phyloP scores from a whole-genome alignment of 83 land plant species.

The Diphasiastrum complanatum region DNA sequence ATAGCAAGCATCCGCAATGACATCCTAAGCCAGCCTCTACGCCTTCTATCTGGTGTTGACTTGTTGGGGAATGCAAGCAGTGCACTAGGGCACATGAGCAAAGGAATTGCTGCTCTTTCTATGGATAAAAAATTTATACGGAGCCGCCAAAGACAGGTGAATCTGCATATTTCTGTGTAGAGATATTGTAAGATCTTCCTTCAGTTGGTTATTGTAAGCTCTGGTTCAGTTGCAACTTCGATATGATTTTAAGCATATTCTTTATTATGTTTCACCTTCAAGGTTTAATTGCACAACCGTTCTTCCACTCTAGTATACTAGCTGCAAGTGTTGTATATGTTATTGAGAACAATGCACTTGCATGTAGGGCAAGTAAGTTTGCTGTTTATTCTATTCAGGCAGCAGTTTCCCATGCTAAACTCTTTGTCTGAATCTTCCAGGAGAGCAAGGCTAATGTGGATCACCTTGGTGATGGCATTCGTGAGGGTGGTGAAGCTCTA shows the following conservation, averaged over 20 bases:
- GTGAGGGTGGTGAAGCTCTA: slow-evolving; percentile 97
- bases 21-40: slow-evolving; percentile 89
- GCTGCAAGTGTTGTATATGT: no score
- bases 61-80: slow-evolving; percentile 98
- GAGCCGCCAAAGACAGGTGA: slow-evolving; percentile 83
- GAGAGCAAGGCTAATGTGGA: slow-evolving; percentile 80
- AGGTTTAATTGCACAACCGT: no score
- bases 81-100: slow-evolving; percentile 98
- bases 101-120: slow-evolving; percentile 98
- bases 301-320: no score
- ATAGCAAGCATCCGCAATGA: slow-evolving; percentile 78
- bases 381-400: no score
- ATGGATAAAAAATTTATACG: slow-evolving; percentile 99
- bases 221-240: no score
- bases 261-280: no score
- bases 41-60: slow-evolving; percentile 87
- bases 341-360: no score
- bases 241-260: no score
- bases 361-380: no score
- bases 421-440: slow-evolving; percentile 24
- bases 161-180: neutral
- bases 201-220: no score
- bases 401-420: no score
- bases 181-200: neutral
- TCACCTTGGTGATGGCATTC: slow-evolving; percentile 88